Evolutionary conservation across 129 eudicot genomes (phyloP).

Genomic region (Chrysanthemum seticuspe): DNA sequence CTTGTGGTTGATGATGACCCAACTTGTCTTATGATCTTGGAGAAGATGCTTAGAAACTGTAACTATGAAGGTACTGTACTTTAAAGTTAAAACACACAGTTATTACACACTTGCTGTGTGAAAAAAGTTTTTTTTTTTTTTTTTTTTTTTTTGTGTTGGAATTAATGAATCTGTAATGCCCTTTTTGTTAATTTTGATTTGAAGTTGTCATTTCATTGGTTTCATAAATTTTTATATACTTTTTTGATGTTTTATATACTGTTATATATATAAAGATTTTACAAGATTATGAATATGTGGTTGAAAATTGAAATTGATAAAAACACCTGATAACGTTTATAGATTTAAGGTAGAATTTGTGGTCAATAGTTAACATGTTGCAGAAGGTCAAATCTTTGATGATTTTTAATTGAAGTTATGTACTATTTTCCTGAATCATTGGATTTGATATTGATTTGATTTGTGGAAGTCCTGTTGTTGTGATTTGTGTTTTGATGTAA

Average conservation of each 20-base stretch:
- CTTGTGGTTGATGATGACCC: constrained; percentile 71
- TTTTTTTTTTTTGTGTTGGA: not conserved
- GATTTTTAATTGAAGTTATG: constrained; percentile 3
- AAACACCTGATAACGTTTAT: constrained; percentile 6
- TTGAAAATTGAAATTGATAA: constrained; percentile 11
- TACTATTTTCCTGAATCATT: not conserved
- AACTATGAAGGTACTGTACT: constrained; percentile 51
- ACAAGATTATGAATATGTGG: constrained; percentile 34
- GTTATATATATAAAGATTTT: constrained; percentile 26
- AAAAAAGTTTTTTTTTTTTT: not conserved
- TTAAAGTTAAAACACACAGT: constrained; percentile 13
- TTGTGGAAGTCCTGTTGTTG: not conserved
- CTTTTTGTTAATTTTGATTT: constrained; percentile 12
- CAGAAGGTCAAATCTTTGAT: constrained; percentile 21
- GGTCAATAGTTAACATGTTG: constrained; percentile 11
- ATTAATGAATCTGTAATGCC: constrained; percentile 20
- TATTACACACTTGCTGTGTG: constrained; percentile 15
- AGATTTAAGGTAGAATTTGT: constrained; percentile 18
- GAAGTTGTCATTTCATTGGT: not conserved
- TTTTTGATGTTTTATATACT: constrained; percentile 18
- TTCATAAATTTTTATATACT: constrained; percentile 18
- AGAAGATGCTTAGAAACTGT: constrained; percentile 54
- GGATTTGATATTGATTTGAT: not conserved
- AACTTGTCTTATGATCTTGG: constrained; percentile 59
- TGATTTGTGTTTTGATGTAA: constrained; percentile 8